Percentiles rank a stretch among this genome's conserved stretches.
phyloP scores from a whole-genome alignment of 129 eudicot genomes.

The Rutidosis leptorrhynchoides region DNA sequence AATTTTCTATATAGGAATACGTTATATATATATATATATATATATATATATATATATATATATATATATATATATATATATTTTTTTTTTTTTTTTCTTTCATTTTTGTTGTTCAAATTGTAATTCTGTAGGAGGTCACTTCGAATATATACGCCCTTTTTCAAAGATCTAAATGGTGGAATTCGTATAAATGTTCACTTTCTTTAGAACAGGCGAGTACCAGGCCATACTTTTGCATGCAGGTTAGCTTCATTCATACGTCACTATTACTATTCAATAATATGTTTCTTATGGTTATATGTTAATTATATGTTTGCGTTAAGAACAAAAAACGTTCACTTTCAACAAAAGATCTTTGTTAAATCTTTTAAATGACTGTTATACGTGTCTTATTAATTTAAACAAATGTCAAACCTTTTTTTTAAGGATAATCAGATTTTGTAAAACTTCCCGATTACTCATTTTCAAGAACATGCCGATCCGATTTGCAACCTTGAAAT shows the following conservation, averaged over 20 bases:
- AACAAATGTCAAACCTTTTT: neutral
- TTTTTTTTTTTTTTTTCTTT: no score
- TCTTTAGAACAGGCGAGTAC: slow-evolving; percentile 42
- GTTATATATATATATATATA: no score
- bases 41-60: no score
- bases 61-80: no score
- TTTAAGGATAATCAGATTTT: neutral
- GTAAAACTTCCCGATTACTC: no score
- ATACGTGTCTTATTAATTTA: neutral
- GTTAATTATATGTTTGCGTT: neutral
- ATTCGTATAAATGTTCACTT: slow-evolving; percentile 68
- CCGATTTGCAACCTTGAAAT: no score
- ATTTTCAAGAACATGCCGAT: no score
- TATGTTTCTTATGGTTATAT: neutral
- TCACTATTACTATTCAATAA: neutral
- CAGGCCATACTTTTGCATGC: slow-evolving; percentile 77
- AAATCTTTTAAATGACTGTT: neutral
- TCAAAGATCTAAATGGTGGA: slow-evolving; percentile 82
- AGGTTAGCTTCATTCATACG: slow-evolving; percentile 42
- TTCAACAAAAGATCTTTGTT: neutral
- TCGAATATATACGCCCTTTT: slow-evolving; percentile 56
- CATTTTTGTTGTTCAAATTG: neutral
- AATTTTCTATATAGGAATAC: no score
- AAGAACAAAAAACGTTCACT: neutral
- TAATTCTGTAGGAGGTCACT: slow-evolving; percentile 69